These are phyloP conservation scores for Cladochytrium replicatum DNA, from an alignment of 192 early-diverging fungal genomes.

Conservation along the genomic window DNA sequence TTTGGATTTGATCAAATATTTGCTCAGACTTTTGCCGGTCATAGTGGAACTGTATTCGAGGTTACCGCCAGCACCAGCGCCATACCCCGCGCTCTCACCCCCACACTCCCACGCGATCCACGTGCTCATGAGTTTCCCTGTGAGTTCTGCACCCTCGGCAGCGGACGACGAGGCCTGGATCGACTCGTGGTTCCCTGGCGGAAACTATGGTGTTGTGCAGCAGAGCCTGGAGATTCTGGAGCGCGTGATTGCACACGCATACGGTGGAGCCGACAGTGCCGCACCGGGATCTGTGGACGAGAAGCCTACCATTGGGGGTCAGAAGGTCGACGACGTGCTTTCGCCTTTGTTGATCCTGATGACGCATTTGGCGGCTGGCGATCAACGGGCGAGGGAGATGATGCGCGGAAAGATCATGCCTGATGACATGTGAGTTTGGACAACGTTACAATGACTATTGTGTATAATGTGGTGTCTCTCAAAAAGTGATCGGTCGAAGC, in stretches of 20 bases:
- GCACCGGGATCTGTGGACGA: slow-evolving; percentile 29
- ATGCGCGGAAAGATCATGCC: slow-evolving; percentile 47
- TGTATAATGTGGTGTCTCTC: no score
- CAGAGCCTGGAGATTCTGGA: slow-evolving; percentile 10
- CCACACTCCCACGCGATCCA: slow-evolving; percentile 75
- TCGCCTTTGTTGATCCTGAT: slow-evolving; percentile 59
- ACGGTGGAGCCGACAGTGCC: no score
- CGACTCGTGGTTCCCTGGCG: no score
- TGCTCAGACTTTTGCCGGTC: slow-evolving; percentile 28
- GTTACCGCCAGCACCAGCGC: slow-evolving; percentile 8
- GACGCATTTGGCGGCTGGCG: slow-evolving; percentile 44
- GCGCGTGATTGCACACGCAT: slow-evolving; percentile 19
- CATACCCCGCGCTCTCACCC: slow-evolving; percentile 42
- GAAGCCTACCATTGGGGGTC: slow-evolving; percentile 21
- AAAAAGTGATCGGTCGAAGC: slow-evolving; percentile 59
- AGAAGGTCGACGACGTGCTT: slow-evolving; percentile 49
- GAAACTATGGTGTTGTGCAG: no score
- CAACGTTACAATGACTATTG: no score
- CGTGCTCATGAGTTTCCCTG: slow-evolving; percentile 50
- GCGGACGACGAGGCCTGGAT: slow-evolving; percentile 20
- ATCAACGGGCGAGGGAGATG: slow-evolving; percentile 24
- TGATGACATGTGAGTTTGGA: slow-evolving; percentile 59
- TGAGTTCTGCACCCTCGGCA: slow-evolving; percentile 31
- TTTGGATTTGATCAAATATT: no score
- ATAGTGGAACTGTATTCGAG: slow-evolving; percentile 16